Conservation (phyloP, 805 yeast genomes). For the Komagataella mondaviorum region DNA sequence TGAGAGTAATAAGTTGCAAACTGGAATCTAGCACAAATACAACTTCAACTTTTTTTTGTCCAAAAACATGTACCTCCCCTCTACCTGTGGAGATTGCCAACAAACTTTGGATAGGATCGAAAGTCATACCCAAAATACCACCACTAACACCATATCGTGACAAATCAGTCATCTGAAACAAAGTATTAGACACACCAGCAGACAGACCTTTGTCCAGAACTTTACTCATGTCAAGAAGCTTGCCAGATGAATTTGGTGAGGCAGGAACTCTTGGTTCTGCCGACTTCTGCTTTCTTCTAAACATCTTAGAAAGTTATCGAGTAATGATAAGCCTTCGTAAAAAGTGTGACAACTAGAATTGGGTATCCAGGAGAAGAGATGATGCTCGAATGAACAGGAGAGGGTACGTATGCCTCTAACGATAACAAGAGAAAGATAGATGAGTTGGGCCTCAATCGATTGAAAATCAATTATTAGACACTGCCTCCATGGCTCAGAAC, state of each 20-base stretch:
- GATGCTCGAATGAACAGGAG: background rate
- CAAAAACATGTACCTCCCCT: slow-evolving; percentile 68
- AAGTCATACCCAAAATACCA: slow-evolving; percentile 52
- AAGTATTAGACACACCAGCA: slow-evolving; percentile 14
- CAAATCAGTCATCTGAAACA: slow-evolving; percentile 17
- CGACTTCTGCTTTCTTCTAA: background rate
- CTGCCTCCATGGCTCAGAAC: too few species aligned
- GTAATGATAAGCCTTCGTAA: background rate
- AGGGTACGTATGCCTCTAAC: background rate
- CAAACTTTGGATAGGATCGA: slow-evolving; percentile 81
- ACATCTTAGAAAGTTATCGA: background rate
- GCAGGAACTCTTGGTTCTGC: background rate
- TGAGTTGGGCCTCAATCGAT: too few species aligned
- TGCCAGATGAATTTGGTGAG: background rate
- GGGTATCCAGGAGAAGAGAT: background rate
- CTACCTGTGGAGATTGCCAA: slow-evolving; percentile 65
- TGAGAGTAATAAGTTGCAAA: slow-evolving; percentile 37
- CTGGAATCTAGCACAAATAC: slow-evolving; percentile 39
- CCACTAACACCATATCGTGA: slow-evolving; percentile 49
- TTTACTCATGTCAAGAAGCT: slow-evolving; percentile 2
- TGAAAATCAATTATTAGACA: too few species aligned
- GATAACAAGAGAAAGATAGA: background rate
- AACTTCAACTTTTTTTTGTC: slow-evolving; percentile 70
- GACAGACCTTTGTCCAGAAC: slow-evolving; percentile 12
- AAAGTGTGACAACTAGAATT: background rate